Percentiles rank a stretch among this genome's conserved stretches.
Evolutionary conservation across 2,329 filamentous ascomycete genomes (phyloP).

Genomic region (Aspergillus alliaceus): DNA sequence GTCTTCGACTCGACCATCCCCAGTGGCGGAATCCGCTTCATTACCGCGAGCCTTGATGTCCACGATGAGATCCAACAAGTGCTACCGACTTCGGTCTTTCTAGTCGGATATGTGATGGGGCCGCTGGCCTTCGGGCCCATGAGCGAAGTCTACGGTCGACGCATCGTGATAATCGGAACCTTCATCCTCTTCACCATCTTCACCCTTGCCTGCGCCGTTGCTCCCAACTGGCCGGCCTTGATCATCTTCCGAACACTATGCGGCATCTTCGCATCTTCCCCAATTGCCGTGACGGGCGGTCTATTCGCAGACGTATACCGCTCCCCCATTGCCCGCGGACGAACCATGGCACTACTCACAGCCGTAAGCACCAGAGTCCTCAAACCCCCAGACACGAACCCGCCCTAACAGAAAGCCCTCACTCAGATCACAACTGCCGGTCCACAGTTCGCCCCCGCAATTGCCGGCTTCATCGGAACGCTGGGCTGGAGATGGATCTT

Average conservation of each 20-base stretch:
- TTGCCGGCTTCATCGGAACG: background rate
- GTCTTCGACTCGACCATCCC: background rate
- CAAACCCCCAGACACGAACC: background rate
- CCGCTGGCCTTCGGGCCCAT: constrained; percentile 41
- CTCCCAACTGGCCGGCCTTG: constrained; percentile 39
- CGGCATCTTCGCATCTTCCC: constrained; percentile 41
- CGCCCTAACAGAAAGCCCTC: too few relatives aligned
- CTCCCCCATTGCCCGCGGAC: constrained; percentile 36
- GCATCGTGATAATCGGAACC: constrained; percentile 47
- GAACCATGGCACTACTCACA: constrained; percentile 40
- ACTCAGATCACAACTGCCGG: background rate
- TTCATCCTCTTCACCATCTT: constrained; percentile 44
- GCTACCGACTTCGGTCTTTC: background rate
- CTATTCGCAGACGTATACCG: constrained; percentile 46
- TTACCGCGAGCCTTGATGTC: background rate
- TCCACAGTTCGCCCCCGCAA: background rate
- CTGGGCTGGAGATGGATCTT: background rate
- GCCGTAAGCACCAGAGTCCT: background rate
- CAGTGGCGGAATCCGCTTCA: background rate
- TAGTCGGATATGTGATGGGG: constrained; percentile 37
- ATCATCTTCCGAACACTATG: constrained; percentile 43
- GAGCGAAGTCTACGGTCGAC: constrained; percentile 41
- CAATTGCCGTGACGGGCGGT: constrained; percentile 43
- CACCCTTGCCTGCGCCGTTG: constrained; percentile 42
- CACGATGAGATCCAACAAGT: background rate